phyloP scores from a whole-genome alignment of 2,329 filamentous ascomycete species.

The Mycocentrospora acerina region DNA sequence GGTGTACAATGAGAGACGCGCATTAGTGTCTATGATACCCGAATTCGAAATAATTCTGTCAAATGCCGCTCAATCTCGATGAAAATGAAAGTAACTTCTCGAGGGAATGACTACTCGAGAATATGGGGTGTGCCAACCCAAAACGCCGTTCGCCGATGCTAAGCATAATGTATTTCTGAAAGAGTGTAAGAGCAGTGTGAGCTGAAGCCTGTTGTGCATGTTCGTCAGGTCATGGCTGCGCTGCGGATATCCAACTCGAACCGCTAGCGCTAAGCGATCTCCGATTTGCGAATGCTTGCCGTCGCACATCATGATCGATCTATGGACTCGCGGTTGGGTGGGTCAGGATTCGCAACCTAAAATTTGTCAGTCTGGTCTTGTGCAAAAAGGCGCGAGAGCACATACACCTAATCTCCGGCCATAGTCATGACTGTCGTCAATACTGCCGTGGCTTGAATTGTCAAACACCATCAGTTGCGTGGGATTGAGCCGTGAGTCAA shows the following conservation, averaged over 20 bases:
- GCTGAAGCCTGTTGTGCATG: conserved; percentile 9
- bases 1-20: no score
- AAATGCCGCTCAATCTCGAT: no score
- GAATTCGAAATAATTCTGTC: no score
- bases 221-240: conserved; percentile 33
- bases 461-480: conserved; percentile 49
- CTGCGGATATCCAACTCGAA: conserved; percentile 18
- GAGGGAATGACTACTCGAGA: conserved; percentile 67
- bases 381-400: background rate
- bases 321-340: conserved; percentile 2
- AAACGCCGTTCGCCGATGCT: conserved; percentile 25
- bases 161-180: conserved; percentile 16
- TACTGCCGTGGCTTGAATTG: conserved; percentile 45
- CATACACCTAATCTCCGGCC: conserved; percentile 49
- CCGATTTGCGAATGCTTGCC: background rate
- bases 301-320: background rate
- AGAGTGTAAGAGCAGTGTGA: conserved; percentile 3
- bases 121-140: conserved; percentile 56
- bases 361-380: conserved; percentile 9
- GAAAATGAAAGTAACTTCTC: no score
- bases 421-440: conserved; percentile 52
- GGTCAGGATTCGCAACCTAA: conserved; percentile 39
- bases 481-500: conserved; percentile 53
- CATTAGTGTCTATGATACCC: no score
- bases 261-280: conserved; percentile 9